phyloP scores from a whole-genome alignment of 2,329 filamentous ascomycete genomes.

The Akanthomyces lecanii region DNA sequence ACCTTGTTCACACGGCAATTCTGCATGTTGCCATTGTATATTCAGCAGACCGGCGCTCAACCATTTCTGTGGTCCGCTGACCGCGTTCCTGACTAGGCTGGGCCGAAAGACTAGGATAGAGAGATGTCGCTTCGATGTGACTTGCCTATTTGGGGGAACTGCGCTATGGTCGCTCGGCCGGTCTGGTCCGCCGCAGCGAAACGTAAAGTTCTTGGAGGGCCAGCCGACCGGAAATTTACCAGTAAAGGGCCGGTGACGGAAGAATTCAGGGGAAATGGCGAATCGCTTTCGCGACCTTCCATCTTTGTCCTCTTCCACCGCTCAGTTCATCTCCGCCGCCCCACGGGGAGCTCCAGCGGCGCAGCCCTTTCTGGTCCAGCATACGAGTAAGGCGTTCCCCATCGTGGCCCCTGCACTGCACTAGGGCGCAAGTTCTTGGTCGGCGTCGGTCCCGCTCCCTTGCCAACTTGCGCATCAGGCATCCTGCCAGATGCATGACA shows the following conservation, averaged over 20 bases:
- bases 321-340: neutral
- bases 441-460: no score
- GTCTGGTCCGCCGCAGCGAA: neutral
- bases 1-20: neutral
- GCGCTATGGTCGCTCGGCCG: neutral
- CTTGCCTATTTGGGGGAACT: neutral
- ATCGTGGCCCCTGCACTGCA: neutral
- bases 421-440: neutral
- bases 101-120: neutral
- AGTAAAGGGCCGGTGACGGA: neutral
- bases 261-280: neutral
- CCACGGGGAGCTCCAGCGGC: conserved; percentile 3
- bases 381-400: neutral
- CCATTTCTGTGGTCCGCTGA: neutral
- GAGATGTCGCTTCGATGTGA: neutral
- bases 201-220: neutral
- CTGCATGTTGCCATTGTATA: neutral
- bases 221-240: neutral
- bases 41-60: neutral
- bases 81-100: conserved; percentile 1
- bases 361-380: neutral
- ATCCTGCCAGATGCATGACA: neutral
- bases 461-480: neutral
- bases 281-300: neutral
- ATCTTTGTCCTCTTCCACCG: neutral